Evolutionary conservation across 176 grass and related monocot genomes (phyloP).

Genomic region (Juncus effusus): DNA sequence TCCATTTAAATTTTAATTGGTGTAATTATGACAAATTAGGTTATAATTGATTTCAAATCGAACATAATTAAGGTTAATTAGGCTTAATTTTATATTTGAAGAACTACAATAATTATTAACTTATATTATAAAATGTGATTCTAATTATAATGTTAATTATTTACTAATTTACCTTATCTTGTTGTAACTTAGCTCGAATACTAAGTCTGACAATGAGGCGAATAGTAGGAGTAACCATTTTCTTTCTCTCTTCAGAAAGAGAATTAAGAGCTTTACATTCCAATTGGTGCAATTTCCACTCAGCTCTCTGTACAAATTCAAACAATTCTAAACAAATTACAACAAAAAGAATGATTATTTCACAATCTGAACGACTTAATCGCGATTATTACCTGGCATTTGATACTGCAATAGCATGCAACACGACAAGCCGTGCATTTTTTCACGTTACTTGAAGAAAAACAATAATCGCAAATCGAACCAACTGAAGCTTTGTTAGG

Average conservation of each 20-base stretch:
- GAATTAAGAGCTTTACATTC: slow-evolving; percentile 52
- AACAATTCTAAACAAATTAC: not conserved
- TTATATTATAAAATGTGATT: not conserved
- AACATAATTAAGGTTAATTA: no score
- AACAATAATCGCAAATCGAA: slow-evolving; percentile 58
- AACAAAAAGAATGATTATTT: slow-evolving; percentile 4
- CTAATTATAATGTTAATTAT: no score
- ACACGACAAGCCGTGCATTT: slow-evolving; percentile 73
- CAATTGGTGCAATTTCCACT: slow-evolving; percentile 79
- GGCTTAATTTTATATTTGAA: no score
- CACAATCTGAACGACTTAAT: not conserved
- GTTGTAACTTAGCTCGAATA: slow-evolving; percentile 55
- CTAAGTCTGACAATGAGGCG: slow-evolving; percentile 65
- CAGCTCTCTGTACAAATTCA: slow-evolving; percentile 46
- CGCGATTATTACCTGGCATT: slow-evolving; percentile 50
- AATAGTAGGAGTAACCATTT: slow-evolving; percentile 70
- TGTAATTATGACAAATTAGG: no score
- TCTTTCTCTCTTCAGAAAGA: slow-evolving; percentile 65
- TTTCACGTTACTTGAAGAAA: slow-evolving; percentile 48
- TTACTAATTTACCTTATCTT: slow-evolving; percentile 40
- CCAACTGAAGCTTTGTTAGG: slow-evolving; percentile 51
- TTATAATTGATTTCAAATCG: no score
- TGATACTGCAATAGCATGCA: slow-evolving; percentile 60
- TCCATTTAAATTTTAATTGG: no score
- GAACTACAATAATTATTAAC: no score